Evolutionary conservation across 495 filamentous ascomycete species (phyloP).

Genomic region (Aspergillus homomorphus): DNA sequence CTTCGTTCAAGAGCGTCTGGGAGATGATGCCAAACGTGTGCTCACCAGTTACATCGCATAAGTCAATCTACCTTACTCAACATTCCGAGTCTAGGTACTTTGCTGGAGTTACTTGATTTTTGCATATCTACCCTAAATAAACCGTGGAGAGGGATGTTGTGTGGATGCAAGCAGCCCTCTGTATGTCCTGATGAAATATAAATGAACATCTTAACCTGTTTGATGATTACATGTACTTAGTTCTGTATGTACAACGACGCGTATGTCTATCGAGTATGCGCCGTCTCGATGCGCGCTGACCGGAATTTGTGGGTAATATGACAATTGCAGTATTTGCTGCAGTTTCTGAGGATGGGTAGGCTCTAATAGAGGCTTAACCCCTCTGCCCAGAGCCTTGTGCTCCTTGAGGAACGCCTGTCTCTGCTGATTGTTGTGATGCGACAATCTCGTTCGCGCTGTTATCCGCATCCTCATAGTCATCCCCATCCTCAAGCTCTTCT

Average conservation of each 20-base stretch:
- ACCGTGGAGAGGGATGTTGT: not conserved
- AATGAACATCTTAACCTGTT: not conserved
- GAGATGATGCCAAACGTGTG: conserved; percentile 52
- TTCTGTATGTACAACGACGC: not conserved
- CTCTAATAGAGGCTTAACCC: not conserved
- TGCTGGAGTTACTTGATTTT: not conserved
- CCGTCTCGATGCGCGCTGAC: too few species aligned
- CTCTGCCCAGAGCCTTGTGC: not conserved
- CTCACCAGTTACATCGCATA: conserved; percentile 56
- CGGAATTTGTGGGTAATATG: too few species aligned
- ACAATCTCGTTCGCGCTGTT: conserved; percentile 4
- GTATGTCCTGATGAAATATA: conserved; percentile 6
- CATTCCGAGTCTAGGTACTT: not conserved
- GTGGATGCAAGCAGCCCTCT: not conserved
- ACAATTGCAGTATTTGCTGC: not conserved
- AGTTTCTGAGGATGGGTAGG: not conserved
- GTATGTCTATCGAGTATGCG: not conserved
- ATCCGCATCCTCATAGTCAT: conserved; percentile 31
- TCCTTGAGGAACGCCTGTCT: not conserved
- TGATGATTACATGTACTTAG: not conserved
- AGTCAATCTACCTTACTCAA: conserved; percentile 1
- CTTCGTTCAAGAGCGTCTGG: conserved; percentile 58
- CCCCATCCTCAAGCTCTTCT: conserved; percentile 44
- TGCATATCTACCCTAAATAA: not conserved
- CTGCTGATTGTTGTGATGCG: not conserved